Evolutionary conservation across 495 filamentous ascomycete species (phyloP), one percentile per base, ranked within the genome.

Genomic region (Talaromyces wortmannii): DNA sequence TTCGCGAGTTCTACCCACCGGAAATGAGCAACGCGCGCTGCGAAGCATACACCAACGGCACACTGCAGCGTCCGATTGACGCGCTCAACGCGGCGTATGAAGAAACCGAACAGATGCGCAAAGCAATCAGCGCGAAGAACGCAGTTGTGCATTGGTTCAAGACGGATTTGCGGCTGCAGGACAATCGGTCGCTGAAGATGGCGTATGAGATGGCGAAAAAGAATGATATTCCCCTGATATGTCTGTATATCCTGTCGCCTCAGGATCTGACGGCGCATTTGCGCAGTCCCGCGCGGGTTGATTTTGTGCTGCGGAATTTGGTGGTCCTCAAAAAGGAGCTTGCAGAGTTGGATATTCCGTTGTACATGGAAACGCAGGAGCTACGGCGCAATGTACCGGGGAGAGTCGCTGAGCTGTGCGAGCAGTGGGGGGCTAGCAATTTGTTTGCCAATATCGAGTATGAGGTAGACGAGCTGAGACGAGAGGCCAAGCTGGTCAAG

Each of bases 111-210:
- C 54, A 67, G 1, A 58, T 58, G n/a, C 73, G 83, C 0, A 58
- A 67, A 29, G 62, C 68, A 0, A 73, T 85, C 3, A 54, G 64
- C 7, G 69, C 80, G 3, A 78, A 79, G 33, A 73, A 81, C 30
- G 83, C 85, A 0, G 89, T 96, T 0, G 82, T 96, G 6, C 89
- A 95, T 70, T 95, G 92, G 92, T 95, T 92, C 72, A 94, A 95
- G 67, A 83, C 82, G 54, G 91, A 96, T 66, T 68, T 96, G 48
- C 77, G 92, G 6, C 74, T 79, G 1, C 61, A 70, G 6, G 92
- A 96, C 61, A 96, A 96, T 61, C 84, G 84, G 15, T 83, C 83
- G 0, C 65, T 96, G 45, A 75, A 79, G 58, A 65, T 81, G 56
- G 92, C 91, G 3, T 84, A 78, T 44, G 72, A 84, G 57, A 82